A percentile compares a stretch with the other conserved stretches of the same genome.
phyloP scores from a whole-genome alignment of 805 yeast genomes.

The Wickerhamiella lipophila region DNA sequence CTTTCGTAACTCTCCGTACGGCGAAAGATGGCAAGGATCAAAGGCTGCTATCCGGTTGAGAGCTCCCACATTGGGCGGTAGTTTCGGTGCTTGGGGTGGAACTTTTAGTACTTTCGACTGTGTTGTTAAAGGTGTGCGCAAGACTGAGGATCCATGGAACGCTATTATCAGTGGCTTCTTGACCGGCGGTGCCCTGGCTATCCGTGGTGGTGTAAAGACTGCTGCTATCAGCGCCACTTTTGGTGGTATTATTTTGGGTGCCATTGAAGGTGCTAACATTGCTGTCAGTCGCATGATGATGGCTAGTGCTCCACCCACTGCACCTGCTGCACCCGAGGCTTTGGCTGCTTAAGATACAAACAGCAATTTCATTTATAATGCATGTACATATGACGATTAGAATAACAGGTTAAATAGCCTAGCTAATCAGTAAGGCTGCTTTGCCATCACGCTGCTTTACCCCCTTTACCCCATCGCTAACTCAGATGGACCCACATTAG shows the following conservation, averaged over 20 bases:
- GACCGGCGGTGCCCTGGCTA: slow-evolving; percentile 95
- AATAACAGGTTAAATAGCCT: no score
- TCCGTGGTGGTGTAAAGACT: slow-evolving; percentile 98
- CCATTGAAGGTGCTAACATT: slow-evolving; percentile 96
- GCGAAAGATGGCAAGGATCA: slow-evolving; percentile 88
- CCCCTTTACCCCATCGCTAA: no score
- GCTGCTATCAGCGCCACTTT: slow-evolving; percentile 93
- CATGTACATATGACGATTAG: slow-evolving; percentile 7
- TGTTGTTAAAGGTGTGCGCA: slow-evolving; percentile 85
- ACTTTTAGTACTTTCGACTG: slow-evolving; percentile 91
- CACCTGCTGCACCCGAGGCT: not conserved
- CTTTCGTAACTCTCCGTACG: slow-evolving; percentile 89
- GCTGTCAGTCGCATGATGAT: slow-evolving; percentile 79
- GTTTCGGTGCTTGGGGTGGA: slow-evolving; percentile 99
- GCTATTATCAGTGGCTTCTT: slow-evolving; percentile 96
- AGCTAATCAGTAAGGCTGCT: no score
- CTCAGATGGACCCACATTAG: not conserved
- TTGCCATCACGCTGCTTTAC: no score
- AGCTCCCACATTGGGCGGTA: slow-evolving; percentile 98
- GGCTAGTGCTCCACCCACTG: slow-evolving; percentile 7
- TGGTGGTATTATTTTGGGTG: slow-evolving; percentile 93
- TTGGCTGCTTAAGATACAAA: not conserved
- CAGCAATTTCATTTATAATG: not conserved
- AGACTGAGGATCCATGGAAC: slow-evolving; percentile 97
- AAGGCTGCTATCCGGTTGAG: slow-evolving; percentile 83